These are phyloP conservation scores for Cucurbita argyrosperma DNA, from an alignment of 306 rosid species.

Conservation along the genomic window DNA sequence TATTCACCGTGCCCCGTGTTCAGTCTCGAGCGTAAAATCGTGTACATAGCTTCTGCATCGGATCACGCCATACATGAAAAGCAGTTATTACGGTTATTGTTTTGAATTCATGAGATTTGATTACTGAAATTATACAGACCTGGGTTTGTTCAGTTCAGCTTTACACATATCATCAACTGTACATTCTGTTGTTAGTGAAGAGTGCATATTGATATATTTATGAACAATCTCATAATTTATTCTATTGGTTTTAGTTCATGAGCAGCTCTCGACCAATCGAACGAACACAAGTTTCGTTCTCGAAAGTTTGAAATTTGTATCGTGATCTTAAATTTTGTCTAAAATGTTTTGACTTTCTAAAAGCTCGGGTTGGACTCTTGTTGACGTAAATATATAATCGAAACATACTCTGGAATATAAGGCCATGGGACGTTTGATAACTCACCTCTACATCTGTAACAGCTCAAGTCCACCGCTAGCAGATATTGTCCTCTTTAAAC, in stretches of 20 bases:
- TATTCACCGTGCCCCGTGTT: not conserved
- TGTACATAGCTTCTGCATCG: conserved; percentile 2
- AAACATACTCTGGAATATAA: too few species aligned
- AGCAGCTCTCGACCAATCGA: not conserved
- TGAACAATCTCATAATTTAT: not conserved
- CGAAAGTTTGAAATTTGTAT: too few species aligned
- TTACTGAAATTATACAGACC: conserved; percentile 20
- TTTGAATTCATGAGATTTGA: conserved; percentile 15
- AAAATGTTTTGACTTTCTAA: too few species aligned
- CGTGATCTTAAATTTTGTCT: too few species aligned
- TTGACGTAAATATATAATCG: too few species aligned
- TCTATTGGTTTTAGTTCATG: not conserved
- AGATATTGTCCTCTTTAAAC: too few species aligned
- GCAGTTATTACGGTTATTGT: not conserved
- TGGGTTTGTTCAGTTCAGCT: conserved; percentile 6
- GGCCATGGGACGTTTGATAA: too few species aligned
- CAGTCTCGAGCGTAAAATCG: not conserved
- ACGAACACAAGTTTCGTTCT: not conserved
- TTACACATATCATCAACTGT: conserved; percentile 3
- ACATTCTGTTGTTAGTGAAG: conserved; percentile 8
- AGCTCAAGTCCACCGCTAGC: too few species aligned
- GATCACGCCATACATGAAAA: not conserved
- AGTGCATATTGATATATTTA: not conserved
- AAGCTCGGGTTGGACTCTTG: too few species aligned
- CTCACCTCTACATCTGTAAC: too few species aligned